Evolutionary conservation across 225 moss, liverwort and hornwort genomes (phyloP).

Genomic region (Polytrichum commune): DNA sequence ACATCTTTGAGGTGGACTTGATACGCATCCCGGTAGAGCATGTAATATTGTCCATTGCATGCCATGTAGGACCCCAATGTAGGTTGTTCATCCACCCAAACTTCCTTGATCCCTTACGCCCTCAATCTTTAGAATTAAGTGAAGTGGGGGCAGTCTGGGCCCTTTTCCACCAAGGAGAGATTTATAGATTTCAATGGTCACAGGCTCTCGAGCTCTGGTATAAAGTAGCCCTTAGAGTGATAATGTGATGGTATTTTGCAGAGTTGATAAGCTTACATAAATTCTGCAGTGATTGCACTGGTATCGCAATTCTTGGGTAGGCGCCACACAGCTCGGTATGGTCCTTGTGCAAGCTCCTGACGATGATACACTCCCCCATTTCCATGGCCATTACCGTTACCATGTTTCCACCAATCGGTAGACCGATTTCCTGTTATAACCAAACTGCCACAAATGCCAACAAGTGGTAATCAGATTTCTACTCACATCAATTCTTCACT

Average conservation of each 20-base stretch:
- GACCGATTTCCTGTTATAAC: conserved; percentile 82
- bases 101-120: too few species aligned
- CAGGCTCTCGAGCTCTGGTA: too few species aligned
- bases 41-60: too few species aligned
- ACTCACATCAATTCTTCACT: too few species aligned
- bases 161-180: too few species aligned
- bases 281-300: conserved; percentile 70
- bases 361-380: conserved; percentile 80
- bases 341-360: conserved; percentile 86
- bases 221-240: too few species aligned
- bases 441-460: conserved; percentile 57
- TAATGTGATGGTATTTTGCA: background rate
- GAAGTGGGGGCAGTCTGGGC: background rate
- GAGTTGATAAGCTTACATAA: conserved; percentile 47
- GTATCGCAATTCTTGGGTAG: conserved; percentile 78
- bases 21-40: too few species aligned
- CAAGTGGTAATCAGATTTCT: too few species aligned
- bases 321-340: conserved; percentile 89
- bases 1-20: too few species aligned
- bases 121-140: background rate
- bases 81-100: too few species aligned
- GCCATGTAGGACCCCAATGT: too few species aligned
- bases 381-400: conserved; percentile 35
- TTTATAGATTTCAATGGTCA: too few species aligned
- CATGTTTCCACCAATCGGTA: conserved; percentile 93